Percentiles rank a stretch among this genome's conserved stretches.
These are phyloP conservation scores for Hymenoscyphus fraxineus DNA, from an alignment of 2,329 filamentous ascomycete species.

Conservation along the genomic window DNA sequence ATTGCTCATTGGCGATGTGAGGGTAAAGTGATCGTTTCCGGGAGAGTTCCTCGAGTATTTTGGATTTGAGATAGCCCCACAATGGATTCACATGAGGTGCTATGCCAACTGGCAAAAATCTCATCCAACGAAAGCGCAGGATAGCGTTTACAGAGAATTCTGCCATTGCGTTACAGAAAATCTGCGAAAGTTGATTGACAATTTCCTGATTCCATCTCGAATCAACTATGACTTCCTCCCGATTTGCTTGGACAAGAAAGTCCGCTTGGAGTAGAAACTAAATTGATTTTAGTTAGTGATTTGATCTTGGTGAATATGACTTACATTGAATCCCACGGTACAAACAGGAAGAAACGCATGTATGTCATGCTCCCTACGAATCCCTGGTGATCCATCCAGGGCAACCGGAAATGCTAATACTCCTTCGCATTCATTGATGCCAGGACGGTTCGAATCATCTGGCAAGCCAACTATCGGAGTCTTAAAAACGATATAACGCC, in stretches of 20 bases:
- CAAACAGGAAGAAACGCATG: conserved; percentile 27
- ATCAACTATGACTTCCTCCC: conserved; percentile 18
- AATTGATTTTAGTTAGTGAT: not conserved
- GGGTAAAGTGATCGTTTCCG: not conserved
- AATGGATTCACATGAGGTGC: conserved; percentile 3
- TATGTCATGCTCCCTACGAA: conserved; percentile 14
- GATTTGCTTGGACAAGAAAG: conserved; percentile 22
- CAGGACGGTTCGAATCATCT: conserved; percentile 1
- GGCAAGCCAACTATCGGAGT: not conserved
- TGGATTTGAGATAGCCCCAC: conserved; percentile 10
- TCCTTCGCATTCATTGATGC: conserved; percentile 13
- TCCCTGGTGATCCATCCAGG: conserved; percentile 2
- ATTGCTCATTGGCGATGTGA: no score
- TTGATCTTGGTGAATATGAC: conserved; percentile 2
- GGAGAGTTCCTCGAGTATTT: conserved; percentile 5
- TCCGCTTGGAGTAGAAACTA: conserved; percentile 24
- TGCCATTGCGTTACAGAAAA: conserved; percentile 16
- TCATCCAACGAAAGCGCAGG: conserved; percentile 19
- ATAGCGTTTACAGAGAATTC: conserved; percentile 11
- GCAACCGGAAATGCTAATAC: conserved; percentile 22
- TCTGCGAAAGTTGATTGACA: conserved; percentile 5
- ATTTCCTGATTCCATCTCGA: conserved; percentile 19
- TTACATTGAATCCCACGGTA: conserved; percentile 21
- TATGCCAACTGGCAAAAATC: conserved; percentile 15
- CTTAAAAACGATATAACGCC: not conserved